These are phyloP conservation scores for Tylopilus sp. DNA, from an alignment of 768 basidiomycete species.

Conservation along the genomic window DNA sequence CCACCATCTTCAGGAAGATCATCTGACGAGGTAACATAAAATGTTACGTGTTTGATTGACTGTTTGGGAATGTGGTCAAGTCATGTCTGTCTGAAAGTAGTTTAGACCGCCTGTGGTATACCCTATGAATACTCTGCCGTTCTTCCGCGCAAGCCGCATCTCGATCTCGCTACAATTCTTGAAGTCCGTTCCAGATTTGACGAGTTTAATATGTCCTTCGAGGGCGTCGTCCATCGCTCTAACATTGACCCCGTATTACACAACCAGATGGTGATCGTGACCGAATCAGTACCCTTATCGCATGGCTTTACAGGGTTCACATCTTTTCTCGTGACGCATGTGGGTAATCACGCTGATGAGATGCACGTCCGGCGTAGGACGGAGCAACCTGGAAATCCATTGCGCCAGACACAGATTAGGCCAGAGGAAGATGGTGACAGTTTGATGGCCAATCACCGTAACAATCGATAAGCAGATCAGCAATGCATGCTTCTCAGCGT, in stretches of 20 bases:
- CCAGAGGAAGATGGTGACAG: slow-evolving; percentile 6
- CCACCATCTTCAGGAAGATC: slow-evolving; percentile 7
- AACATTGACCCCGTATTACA: slow-evolving; percentile 2
- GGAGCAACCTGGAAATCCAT: background rate
- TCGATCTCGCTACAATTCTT: slow-evolving; percentile 5
- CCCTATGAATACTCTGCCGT: background rate
- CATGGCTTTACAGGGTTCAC: background rate
- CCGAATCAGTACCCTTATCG: background rate
- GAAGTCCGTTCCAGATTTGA: slow-evolving; percentile 1
- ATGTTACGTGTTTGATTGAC: slow-evolving; percentile 9
- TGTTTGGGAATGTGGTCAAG: background rate
- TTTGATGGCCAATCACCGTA: slow-evolving; percentile 5
- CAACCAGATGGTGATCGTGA: slow-evolving; percentile 14
- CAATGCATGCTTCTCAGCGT: background rate
- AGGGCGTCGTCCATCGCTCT: background rate
- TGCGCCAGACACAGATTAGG: slow-evolving; percentile 8
- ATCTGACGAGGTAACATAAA: background rate
- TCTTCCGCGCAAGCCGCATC: background rate
- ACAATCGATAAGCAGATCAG: background rate
- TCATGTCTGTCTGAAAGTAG: background rate
- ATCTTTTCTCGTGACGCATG: slow-evolving; percentile 12
- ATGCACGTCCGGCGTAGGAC: background rate
- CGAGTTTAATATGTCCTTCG: slow-evolving; percentile 5
- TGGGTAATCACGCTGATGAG: slow-evolving; percentile 10
- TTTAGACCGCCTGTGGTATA: slow-evolving; percentile 1